Percentiles rank a stretch among this genome's conserved stretches.
Conservation (phyloP, 306 rosid genomes). For the Castanea crenata region DNA sequence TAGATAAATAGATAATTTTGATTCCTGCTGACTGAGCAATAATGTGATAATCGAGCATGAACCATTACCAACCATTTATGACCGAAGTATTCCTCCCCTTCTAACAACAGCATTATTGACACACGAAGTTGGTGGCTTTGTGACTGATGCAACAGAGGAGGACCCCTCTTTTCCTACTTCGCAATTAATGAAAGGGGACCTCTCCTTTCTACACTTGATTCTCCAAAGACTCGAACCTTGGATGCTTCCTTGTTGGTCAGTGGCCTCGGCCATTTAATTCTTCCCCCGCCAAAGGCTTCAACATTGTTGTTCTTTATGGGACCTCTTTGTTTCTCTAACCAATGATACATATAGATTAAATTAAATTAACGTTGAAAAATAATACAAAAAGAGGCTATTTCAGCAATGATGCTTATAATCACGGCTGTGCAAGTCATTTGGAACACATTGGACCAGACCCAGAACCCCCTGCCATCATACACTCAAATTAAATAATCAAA, state of each 20-base stretch:
- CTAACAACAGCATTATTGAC: slow-evolving; percentile 42
- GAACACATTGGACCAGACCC: slow-evolving; percentile 20
- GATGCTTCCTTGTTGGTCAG: slow-evolving; percentile 41
- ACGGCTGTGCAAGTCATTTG: slow-evolving; percentile 23
- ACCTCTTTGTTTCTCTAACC: slow-evolving; percentile 9
- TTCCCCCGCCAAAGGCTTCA: background rate
- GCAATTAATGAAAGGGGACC: slow-evolving; percentile 26
- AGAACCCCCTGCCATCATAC: slow-evolving; percentile 6
- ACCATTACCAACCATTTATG: slow-evolving; percentile 44
- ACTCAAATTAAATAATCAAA: background rate
- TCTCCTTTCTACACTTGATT: slow-evolving; percentile 22
- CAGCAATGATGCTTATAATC: slow-evolving; percentile 56
- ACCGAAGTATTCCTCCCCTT: slow-evolving; percentile 42
- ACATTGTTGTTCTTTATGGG: slow-evolving; percentile 1
- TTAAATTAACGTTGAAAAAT: slow-evolving; percentile 35
- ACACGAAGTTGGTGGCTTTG: slow-evolving; percentile 33
- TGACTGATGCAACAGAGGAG: slow-evolving; percentile 24
- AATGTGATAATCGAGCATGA: slow-evolving; percentile 17
- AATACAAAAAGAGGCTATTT: slow-evolving; percentile 31
- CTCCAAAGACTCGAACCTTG: slow-evolving; percentile 23
- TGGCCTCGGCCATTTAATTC: background rate
- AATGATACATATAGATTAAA: slow-evolving; percentile 20
- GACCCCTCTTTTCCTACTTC: slow-evolving; percentile 1
- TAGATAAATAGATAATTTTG: slow-evolving; percentile 35
- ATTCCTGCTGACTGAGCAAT: slow-evolving; percentile 35